phyloP scores from a whole-genome alignment of 352 stramenopile genomes.

The Phytophthora nicotianae region DNA sequence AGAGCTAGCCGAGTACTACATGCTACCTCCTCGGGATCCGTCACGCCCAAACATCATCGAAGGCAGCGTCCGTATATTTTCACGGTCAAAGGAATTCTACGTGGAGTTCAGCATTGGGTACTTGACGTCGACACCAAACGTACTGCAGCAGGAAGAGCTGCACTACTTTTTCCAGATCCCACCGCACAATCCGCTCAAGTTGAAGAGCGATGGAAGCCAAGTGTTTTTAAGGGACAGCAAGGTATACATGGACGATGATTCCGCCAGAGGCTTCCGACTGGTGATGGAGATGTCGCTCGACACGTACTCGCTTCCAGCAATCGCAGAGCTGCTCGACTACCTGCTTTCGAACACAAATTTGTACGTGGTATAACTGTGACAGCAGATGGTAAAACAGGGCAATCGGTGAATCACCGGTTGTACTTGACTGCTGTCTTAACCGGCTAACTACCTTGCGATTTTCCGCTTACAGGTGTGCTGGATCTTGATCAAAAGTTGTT shows the following conservation, averaged over 20 bases:
- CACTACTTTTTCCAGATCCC: constrained; percentile 41
- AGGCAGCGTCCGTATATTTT: constrained; percentile 33
- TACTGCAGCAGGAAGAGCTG: constrained; percentile 32
- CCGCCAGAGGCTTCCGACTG: constrained; percentile 26
- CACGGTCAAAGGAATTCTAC: constrained; percentile 11
- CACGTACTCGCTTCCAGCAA: constrained; percentile 18
- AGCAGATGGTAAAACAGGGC: too few species aligned
- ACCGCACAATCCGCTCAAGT: constrained; percentile 36
- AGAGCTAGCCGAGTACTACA: constrained; percentile 28
- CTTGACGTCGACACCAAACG: constrained; percentile 19
- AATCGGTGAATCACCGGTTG: too few species aligned
- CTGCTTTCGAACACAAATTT: constrained; percentile 28
- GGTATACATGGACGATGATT: constrained; percentile 21
- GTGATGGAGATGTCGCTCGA: constrained; percentile 29
- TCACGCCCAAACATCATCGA: constrained; percentile 9
- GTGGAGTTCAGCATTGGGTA: constrained; percentile 37
- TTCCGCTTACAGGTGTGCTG: too few species aligned
- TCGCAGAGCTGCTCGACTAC: constrained; percentile 41
- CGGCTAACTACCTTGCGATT: too few species aligned
- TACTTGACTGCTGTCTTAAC: too few species aligned
- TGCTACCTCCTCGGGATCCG: constrained; percentile 27
- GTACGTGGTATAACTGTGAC: constrained; percentile 16
- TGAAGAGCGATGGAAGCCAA: constrained; percentile 22
- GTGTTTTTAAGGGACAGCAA: constrained; percentile 29
- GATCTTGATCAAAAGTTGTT: too few species aligned